Conservation (phyloP, 768 basidiomycete genomes). For the Tulasnella sp. region DNA sequence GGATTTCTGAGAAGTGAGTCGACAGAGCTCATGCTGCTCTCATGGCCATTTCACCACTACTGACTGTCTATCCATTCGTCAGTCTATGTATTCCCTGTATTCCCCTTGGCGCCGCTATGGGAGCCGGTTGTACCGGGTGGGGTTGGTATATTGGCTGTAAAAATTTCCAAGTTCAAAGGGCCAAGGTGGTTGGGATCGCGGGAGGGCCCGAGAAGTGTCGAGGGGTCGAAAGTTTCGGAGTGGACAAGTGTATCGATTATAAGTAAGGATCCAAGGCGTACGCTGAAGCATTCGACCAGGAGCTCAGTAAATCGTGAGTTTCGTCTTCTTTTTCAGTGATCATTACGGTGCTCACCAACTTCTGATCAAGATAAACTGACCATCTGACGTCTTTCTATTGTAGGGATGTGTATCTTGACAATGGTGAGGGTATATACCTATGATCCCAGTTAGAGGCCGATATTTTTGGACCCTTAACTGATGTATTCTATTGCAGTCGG, state of each 20-base stretch:
- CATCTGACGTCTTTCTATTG: too few relatives aligned
- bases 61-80: slow-evolving; percentile 23
- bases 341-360: too few relatives aligned
- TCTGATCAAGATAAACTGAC: too few relatives aligned
- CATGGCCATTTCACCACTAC: too few relatives aligned
- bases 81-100: slow-evolving; percentile 52
- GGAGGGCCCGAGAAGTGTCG: slow-evolving; percentile 76
- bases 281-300: slow-evolving; percentile 53
- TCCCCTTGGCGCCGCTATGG: slow-evolving; percentile 68
- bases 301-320: slow-evolving; percentile 50
- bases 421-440: slow-evolving; percentile 34
- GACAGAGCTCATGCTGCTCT: too few relatives aligned
- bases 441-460: too few relatives aligned
- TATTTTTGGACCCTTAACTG: neutral
- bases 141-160: slow-evolving; percentile 73
- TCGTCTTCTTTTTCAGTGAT: too few relatives aligned
- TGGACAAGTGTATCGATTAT: slow-evolving; percentile 78
- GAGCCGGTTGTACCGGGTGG: slow-evolving; percentile 85
- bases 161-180: slow-evolving; percentile 71
- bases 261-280: slow-evolving; percentile 70
- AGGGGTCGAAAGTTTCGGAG: slow-evolving; percentile 74
- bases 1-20: slow-evolving; percentile 48
- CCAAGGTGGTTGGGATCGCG: slow-evolving; percentile 79
- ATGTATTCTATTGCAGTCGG: too few relatives aligned
- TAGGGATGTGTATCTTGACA: slow-evolving; percentile 73